Evolutionary conservation across 2,329 filamentous ascomycete species (phyloP).

Genomic region (Ophiostoma sp.): DNA sequence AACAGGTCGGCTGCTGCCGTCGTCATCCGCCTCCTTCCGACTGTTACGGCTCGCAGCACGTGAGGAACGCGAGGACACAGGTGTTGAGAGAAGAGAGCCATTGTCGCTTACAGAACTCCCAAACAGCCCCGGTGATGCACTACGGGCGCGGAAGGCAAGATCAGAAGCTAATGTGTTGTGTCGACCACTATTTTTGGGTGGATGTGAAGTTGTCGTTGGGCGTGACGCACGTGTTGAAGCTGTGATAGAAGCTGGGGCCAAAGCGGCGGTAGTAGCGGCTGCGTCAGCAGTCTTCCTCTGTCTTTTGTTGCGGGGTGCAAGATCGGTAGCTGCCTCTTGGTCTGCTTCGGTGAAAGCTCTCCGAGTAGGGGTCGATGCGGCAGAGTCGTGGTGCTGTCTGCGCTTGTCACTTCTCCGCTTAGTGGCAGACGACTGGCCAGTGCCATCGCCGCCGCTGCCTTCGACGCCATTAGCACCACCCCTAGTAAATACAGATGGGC

Average conservation of each 20-base stretch:
- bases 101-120: background rate
- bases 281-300: background rate
- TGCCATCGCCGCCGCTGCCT: background rate
- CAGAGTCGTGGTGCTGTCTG: conserved; percentile 18
- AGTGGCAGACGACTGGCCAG: background rate
- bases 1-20: background rate
- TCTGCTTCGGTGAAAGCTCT: background rate
- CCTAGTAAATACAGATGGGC: conserved; percentile 37
- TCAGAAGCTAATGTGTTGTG: background rate
- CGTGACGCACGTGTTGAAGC: background rate
- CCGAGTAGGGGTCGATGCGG: conserved; percentile 15
- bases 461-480: background rate
- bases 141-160: background rate
- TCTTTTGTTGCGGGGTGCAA: background rate
- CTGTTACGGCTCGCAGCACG: background rate
- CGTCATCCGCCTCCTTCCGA: background rate
- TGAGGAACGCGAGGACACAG: background rate
- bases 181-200: background rate
- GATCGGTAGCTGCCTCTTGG: background rate
- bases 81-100: background rate
- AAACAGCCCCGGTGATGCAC: background rate
- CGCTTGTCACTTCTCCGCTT: conserved; percentile 20
- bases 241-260: background rate
- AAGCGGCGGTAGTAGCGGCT: background rate
- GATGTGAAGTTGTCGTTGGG: background rate